phyloP scores from a whole-genome alignment of 306 rosid genomes.

The Ammopiptanthus mongolicus region DNA sequence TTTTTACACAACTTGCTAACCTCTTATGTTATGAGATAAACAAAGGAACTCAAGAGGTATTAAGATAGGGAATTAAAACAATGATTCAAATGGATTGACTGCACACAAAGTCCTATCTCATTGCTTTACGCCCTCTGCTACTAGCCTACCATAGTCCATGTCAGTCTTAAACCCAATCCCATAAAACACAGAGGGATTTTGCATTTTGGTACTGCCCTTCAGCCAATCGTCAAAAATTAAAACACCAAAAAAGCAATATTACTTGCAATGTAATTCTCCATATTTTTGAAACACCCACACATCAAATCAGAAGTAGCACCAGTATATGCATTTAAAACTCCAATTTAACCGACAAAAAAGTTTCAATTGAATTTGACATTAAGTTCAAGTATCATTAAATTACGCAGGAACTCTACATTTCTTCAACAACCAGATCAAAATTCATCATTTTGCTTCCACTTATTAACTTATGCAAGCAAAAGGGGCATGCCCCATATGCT shows the following conservation, averaged over 20 bases:
- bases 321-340: not conserved
- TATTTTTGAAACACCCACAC: not conserved
- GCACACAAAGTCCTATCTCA: not conserved
- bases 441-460: not conserved
- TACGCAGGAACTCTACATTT: not conserved
- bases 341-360: not conserved
- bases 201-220: not conserved
- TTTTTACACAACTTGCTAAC: not conserved
- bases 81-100: not conserved
- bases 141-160: not conserved
- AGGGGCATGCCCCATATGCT: not conserved
- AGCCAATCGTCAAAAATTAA: not conserved
- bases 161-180: not conserved
- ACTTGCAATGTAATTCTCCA: not conserved
- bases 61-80: not conserved
- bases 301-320: not conserved
- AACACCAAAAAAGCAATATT: not conserved
- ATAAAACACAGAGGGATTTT: not conserved
- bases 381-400: not conserved
- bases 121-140: not conserved
- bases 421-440: not conserved
- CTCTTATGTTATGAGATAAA: not conserved
- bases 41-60: not conserved
- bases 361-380: not conserved
- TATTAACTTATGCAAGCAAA: constrained; percentile 11